These are phyloP conservation scores for Phytophthora citricola DNA, from an alignment of 352 stramenopile genomes.

Conservation along the genomic window DNA sequence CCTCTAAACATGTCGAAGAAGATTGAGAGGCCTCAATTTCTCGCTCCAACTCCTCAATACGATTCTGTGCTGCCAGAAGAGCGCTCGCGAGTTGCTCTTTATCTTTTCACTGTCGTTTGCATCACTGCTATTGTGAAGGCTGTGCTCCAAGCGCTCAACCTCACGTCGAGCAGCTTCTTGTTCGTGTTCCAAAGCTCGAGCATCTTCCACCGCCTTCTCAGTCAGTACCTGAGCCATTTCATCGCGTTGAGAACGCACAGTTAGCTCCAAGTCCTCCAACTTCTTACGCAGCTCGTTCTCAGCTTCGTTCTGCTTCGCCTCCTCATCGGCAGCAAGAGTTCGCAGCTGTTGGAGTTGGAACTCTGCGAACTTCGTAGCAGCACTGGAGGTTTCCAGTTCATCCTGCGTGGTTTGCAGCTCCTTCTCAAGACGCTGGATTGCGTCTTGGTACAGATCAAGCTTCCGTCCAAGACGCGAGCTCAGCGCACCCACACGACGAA, in stretches of 20 bases:
- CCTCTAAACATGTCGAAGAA: background rate
- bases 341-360: conserved; percentile 81
- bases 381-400: conserved; percentile 81
- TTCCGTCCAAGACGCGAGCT: conserved; percentile 67
- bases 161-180: conserved; percentile 32
- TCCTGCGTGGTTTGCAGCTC: conserved; percentile 66
- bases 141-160: conserved; percentile 35
- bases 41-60: conserved; percentile 54
- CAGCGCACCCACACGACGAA: conserved; percentile 65
- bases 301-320: conserved; percentile 41
- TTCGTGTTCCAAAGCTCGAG: conserved; percentile 31
- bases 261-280: conserved; percentile 32
- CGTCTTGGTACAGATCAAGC: conserved; percentile 78
- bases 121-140: conserved; percentile 28
- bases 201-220: conserved; percentile 38
- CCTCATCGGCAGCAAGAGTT: conserved; percentile 59
- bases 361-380: conserved; percentile 81
- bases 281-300: conserved; percentile 35
- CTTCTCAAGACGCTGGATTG: conserved; percentile 75
- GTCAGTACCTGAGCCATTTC: conserved; percentile 38
- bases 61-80: conserved; percentile 38
- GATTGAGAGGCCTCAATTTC: conserved; percentile 31
- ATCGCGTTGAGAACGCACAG: conserved; percentile 32
- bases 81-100: conserved; percentile 38
- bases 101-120: conserved; percentile 29